Evolutionary conservation across 2,329 filamentous ascomycete species (phyloP), one percentile per base, ranked within the genome.

Genomic region (Nothophaeocryptopus gaeumannii): DNA sequence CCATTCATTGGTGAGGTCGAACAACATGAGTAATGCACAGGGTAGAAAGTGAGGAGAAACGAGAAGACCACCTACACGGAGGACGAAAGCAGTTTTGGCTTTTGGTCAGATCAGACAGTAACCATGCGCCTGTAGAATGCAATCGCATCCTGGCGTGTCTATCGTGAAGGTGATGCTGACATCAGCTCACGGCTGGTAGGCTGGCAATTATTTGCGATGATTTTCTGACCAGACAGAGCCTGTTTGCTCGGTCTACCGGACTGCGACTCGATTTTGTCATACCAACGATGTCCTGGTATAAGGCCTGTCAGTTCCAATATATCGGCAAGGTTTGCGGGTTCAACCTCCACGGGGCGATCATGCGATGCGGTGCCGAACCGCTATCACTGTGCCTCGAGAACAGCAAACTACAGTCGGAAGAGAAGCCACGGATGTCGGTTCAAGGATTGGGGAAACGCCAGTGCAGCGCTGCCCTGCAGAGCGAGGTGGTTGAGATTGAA

Each of bases 341-440:
- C 29, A 52, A 52, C 45, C 50, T 52, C 47, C 44, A 48, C 50
- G 50, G 40, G 50, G 20, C 43, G 45, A 44, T 35, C 39, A 36
- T 37, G 30, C 34, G 35, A 31, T 37, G 36, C 12, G 29, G 33
- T 45, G 50, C 50, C 50, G 45, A 35, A 44, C 35, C 45, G 32
- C 38, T 20, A 42, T 42, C 45, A 46, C 39, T 32, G 20, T 26
- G 20, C 20, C 20, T 26, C 20, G 7, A 26, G 20, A 26, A 26
- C 20, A 26, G 20, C 20, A 26, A 7, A 4, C 20, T 26, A 26
- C 20, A 26, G 20, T 26, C 20, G 20, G 20, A 7, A 26, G 4
- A 26, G 20, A 26, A 26, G 20, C 20, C 20, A 26, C 20, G 20
- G 20, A 26, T 3, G 20, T 26, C 20, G 20, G 20, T 26, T 26